Evolutionary conservation across 495 filamentous ascomycete genomes (phyloP), one percentile per base, ranked within the genome.

Genomic region (Penicillium coprophilum): DNA sequence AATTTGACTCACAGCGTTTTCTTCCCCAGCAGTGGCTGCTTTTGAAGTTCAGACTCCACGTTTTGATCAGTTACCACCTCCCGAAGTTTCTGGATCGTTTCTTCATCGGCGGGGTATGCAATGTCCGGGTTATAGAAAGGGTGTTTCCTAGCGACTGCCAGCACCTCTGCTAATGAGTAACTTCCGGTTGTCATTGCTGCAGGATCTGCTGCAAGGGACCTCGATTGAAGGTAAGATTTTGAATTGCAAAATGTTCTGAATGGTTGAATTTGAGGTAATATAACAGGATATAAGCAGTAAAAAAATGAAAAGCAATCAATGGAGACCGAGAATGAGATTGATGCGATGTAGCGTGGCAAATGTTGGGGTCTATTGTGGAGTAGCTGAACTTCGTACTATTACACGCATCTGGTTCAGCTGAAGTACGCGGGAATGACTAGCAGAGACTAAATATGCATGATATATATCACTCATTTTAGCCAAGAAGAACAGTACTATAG

Each of bases 101-200:
- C 20, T 2, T 43, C 21, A 46, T 63, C 45, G 0, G 65, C 62
- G 13, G 65, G 67, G 53, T 63, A 66, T 11, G 24, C 15, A 6
- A 23, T 27, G 8, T 53, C 47, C 2, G 46, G 40, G 24, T 56
- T 52, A 50, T 75, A 75, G 21, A 73, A 72, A 11, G 65, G 65
- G 45, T 75, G 71, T 4, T 56, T 60, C 15, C 40, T 50, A 21
- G 71, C 69, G 15, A 66, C 31, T 5, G 61, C 56, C 28, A 73
- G 53, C 10, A 74, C 53, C 20, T 74, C 62, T 24, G 30, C 30
- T 19, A 60, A 51, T 36, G 19, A 5, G 19, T 36, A 36, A 7
- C 13, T n/a, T 36, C n/a, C 2, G 2, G 6, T 36, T 36, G 34
- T 8, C 34, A 36, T 36, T 8, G 31, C 13, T 13, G 4, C 11